phyloP scores from a whole-genome alignment of 2,329 filamentous ascomycete genomes.

The Stagonosporopsis chrysanthemi region DNA sequence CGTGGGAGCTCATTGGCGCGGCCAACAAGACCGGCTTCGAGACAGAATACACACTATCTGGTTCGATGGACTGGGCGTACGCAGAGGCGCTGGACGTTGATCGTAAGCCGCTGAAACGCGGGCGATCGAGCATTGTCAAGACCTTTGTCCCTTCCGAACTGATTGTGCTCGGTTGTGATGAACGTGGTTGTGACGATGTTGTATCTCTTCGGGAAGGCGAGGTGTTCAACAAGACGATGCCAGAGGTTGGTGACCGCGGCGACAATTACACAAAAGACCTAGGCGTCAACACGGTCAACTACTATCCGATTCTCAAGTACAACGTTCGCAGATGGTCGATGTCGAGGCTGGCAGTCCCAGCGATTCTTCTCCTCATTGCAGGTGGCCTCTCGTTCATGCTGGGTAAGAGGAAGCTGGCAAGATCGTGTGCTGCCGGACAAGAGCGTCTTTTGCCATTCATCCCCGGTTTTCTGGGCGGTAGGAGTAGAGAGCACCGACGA shows the following conservation, averaged over 20 bases:
- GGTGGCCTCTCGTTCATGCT: conserved; percentile 6
- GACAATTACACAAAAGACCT: conserved; percentile 6
- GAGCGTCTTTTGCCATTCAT: neutral
- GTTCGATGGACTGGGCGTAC: conserved; percentile 12
- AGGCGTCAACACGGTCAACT: conserved; percentile 13
- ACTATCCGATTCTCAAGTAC: conserved; percentile 2
- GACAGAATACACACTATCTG: conserved; percentile 2
- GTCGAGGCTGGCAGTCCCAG: conserved; percentile 1
- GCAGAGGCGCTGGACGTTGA: conserved; percentile 13
- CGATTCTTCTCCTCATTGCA: conserved; percentile 1
- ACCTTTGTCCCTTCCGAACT: conserved; percentile 14
- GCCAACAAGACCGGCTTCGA: conserved; percentile 14
- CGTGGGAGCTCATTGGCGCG: conserved; percentile 5
- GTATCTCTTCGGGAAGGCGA: conserved; percentile 8
- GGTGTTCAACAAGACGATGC: conserved; percentile 11
- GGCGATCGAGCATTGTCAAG: conserved; percentile 11
- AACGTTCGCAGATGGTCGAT: neutral
- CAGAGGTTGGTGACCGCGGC: conserved; percentile 8
- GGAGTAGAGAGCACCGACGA: neutral
- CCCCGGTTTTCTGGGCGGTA: neutral
- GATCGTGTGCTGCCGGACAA: neutral
- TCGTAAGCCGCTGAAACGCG: conserved; percentile 7
- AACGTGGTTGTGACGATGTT: conserved; percentile 14
- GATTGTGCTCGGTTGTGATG: conserved; percentile 7
- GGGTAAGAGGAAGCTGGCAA: conserved; percentile 9